phyloP scores from a whole-genome alignment of 179 eudicot genomes.

The Pouteria campechiana region DNA sequence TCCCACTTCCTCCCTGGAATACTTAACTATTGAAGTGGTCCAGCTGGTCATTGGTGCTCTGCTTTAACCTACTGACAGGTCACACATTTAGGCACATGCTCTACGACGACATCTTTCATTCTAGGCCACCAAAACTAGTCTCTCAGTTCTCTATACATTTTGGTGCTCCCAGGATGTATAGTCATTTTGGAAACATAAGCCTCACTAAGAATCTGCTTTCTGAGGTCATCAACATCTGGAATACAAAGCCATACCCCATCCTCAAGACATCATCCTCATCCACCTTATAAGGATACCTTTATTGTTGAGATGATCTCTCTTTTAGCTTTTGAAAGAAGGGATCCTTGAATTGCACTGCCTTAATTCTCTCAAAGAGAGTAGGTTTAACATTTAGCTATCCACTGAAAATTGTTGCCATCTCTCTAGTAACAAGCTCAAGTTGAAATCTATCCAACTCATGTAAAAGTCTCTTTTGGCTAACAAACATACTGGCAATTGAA shows the following conservation, averaged over 20 bases:
- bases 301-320: neutral
- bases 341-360: neutral
- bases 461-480: too few relatives aligned
- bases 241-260: neutral
- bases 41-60: neutral
- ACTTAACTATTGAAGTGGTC: neutral
- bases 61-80: conserved; percentile 1
- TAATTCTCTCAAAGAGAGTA: neutral
- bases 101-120: conserved; percentile 1
- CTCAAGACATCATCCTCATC: neutral
- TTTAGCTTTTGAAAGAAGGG: neutral
- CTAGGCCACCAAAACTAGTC: neutral
- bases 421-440: too few relatives aligned
- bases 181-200: neutral
- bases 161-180: neutral
- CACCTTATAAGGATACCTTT: neutral
- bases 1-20: conserved; percentile 1
- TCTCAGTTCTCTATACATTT: conserved; percentile 2
- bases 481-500: too few relatives aligned
- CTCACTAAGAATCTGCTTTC: neutral
- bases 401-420: too few relatives aligned
- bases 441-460: too few relatives aligned
- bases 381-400: neutral
- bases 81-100: neutral
- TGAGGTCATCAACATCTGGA: neutral